These are phyloP conservation scores for Haplosporangium sp. DNA, from an alignment of 371 early-diverging fungal species.

Conservation along the genomic window DNA sequence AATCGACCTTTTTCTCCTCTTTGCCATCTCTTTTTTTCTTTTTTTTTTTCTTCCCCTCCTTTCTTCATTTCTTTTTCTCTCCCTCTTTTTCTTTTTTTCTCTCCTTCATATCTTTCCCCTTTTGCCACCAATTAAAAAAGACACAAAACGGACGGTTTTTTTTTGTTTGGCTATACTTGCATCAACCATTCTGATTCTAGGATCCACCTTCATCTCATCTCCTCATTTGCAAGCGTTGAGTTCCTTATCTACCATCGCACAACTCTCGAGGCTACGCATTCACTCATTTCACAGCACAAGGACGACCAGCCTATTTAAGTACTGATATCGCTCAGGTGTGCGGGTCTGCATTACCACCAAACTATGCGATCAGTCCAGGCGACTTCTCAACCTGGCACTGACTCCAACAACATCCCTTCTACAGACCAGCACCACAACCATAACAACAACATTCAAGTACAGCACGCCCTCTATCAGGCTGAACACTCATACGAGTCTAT, in stretches of 20 bases:
- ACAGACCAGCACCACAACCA: too few relatives aligned
- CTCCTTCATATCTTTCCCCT: too few relatives aligned
- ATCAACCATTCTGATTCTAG: too few relatives aligned
- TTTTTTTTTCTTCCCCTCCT: neutral
- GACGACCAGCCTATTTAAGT: too few relatives aligned
- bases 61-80: neutral
- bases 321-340: neutral
- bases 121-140: too few relatives aligned
- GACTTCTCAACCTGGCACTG: conserved; percentile 7
- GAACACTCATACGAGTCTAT: too few relatives aligned
- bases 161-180: too few relatives aligned
- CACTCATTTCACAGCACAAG: neutral
- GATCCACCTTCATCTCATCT: too few relatives aligned
- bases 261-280: neutral
- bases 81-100: neutral
- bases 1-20: neutral
- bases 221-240: neutral
- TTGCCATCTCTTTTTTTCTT: neutral
- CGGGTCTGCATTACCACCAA: neutral
- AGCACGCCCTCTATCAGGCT: too few relatives aligned
- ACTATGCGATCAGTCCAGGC: conserved; percentile 26
- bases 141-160: too few relatives aligned
- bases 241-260: neutral
- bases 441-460: too few relatives aligned
- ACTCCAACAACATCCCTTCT: conserved; percentile 2